A percentile compares a stretch with the other conserved stretches of the same genome.
Evolutionary conservation across 1,284 basidiomycete genomes (phyloP).

Genomic region (Quambalaria eucalypti): DNA sequence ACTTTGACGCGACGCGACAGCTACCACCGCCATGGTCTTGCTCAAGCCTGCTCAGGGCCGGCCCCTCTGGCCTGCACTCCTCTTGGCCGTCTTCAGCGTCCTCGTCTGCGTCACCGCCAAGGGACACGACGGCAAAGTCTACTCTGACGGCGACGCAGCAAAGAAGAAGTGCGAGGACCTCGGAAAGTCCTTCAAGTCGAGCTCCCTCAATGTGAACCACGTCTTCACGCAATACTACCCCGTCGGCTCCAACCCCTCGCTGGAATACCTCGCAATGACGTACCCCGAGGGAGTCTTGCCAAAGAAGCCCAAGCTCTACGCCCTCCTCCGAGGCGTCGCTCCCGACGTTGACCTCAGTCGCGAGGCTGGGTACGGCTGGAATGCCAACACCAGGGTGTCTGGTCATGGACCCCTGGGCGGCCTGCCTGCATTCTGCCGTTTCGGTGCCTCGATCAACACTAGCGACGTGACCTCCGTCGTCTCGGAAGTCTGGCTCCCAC

Average conservation of each 20-base stretch:
- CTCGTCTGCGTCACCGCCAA: too few species aligned
- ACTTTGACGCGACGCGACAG: too few species aligned
- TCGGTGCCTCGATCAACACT: constrained; percentile 10
- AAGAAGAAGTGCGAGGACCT: constrained; percentile 1
- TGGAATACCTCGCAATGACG: constrained; percentile 10
- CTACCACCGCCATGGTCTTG: too few species aligned
- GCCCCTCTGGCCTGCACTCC: too few species aligned
- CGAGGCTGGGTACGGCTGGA: constrained; percentile 10
- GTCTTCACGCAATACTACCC: constrained; percentile 13
- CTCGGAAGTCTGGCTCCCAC: constrained; percentile 16
- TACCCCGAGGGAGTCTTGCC: constrained; percentile 9
- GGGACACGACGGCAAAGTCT: too few species aligned
- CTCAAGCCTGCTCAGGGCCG: too few species aligned
- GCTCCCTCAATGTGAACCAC: not conserved
- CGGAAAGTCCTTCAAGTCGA: not conserved
- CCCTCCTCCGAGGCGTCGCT: constrained; percentile 10
- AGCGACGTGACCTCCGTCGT: constrained; percentile 9
- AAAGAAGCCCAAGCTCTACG: not conserved
- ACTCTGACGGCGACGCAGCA: too few species aligned
- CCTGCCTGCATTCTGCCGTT: constrained; percentile 18
- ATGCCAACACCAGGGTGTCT: not conserved
- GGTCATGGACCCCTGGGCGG: constrained; percentile 11
- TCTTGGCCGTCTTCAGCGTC: too few species aligned
- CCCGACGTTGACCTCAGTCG: constrained; percentile 14
- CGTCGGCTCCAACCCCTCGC: constrained; percentile 10